Conservation (phyloP, 2,329 filamentous ascomycete genomes). For the Fusarium sp. region DNA sequence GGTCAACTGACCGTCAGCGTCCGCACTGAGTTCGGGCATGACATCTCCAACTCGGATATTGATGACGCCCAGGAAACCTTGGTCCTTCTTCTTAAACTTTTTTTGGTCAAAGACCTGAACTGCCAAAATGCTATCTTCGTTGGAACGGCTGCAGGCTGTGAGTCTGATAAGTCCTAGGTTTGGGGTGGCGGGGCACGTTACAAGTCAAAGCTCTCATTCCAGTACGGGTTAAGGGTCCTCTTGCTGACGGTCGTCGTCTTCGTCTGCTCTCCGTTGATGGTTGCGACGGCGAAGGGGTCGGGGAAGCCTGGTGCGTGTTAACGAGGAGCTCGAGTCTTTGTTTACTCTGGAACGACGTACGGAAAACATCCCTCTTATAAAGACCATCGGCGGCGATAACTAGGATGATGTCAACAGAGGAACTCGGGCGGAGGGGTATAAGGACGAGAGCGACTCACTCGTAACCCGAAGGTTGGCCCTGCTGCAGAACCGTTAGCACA, state of each 20-base stretch:
- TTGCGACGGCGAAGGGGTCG: constrained; percentile 97
- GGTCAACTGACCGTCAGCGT: constrained; percentile 82
- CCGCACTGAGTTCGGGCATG: constrained; percentile 83
- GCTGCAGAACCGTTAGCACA: constrained; percentile 59
- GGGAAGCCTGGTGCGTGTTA: constrained; percentile 79
- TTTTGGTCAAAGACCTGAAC: constrained; percentile 99
- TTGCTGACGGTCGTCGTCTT: constrained; percentile 98
- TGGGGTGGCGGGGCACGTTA: constrained; percentile 62
- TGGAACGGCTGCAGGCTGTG: constrained; percentile 75
- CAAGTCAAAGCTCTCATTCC: constrained; percentile 99
- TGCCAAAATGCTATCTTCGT: constrained; percentile 94
- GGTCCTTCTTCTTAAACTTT: constrained; percentile 99
- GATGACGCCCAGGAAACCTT: constrained; percentile 97
- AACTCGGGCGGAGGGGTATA: constrained; percentile 33
- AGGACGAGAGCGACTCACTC: constrained; percentile 69
- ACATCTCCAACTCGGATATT: constrained; percentile 96
- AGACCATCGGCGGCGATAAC: constrained; percentile 98
- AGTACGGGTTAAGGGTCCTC: constrained; percentile 98
- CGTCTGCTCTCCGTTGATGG: constrained; percentile 97
- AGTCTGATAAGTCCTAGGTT: constrained; percentile 19
- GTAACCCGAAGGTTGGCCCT: constrained; percentile 92
- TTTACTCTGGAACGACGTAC: constrained; percentile 68
- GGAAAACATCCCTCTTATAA: constrained; percentile 99
- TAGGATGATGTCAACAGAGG: constrained; percentile 60
- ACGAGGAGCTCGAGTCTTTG: constrained; percentile 19